Conservation (phyloP, 306 rosid genomes). For the Alnus rubra region DNA sequence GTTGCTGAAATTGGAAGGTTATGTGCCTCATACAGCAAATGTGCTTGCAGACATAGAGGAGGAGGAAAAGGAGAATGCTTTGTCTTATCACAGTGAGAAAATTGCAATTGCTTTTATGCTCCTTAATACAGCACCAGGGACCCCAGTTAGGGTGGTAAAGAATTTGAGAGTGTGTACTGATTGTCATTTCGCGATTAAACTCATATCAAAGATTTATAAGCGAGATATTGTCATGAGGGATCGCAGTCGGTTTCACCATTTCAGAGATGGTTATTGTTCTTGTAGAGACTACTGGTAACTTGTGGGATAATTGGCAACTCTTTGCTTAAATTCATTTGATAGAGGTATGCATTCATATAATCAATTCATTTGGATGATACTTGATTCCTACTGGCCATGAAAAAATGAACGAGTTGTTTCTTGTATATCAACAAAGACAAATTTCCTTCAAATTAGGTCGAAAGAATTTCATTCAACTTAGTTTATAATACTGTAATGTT, state of each 20-base stretch:
- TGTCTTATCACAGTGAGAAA: conserved; percentile 63
- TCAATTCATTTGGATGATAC: background rate
- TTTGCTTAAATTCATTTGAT: background rate
- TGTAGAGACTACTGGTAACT: conserved; percentile 59
- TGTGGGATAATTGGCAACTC: background rate
- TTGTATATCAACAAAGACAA: no score
- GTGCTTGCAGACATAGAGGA: conserved; percentile 62
- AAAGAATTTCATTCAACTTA: no score
- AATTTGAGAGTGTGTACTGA: conserved; percentile 61
- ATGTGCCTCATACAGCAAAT: conserved; percentile 55
- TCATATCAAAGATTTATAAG: conserved; percentile 51
- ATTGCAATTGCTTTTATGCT: conserved; percentile 63
- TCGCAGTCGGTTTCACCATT: conserved; percentile 58
- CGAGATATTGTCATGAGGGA: conserved; percentile 58
- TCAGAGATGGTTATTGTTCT: conserved; percentile 53
- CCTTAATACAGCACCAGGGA: conserved; percentile 50
- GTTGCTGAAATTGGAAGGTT: conserved; percentile 54
- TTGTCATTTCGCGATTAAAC: conserved; percentile 64
- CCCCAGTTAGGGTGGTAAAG: conserved; percentile 55
- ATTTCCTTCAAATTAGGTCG: no score
- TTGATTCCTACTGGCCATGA: background rate
- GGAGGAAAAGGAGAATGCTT: conserved; percentile 63
- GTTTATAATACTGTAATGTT: no score
- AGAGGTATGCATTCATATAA: background rate
- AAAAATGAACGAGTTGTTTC: background rate